Conservation (phyloP, 2,329 filamentous ascomycete genomes). For the Aspergillus viridinutans region DNA sequence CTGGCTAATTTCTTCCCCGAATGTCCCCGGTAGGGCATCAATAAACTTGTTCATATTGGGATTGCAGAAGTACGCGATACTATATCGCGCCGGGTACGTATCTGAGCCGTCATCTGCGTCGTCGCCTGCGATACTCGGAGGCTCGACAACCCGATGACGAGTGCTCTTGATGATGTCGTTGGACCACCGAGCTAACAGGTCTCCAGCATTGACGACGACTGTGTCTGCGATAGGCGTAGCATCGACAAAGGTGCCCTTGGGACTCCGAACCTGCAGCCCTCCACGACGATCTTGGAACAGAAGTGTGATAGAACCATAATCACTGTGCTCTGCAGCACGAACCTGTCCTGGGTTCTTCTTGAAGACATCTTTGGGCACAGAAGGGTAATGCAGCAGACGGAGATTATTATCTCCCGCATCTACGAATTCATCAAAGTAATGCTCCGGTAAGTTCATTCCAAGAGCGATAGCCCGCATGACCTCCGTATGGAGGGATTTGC, state of each 20-base stretch:
- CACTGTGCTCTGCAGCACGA: slow-evolving; percentile 72
- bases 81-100: slow-evolving; percentile 71
- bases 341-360: slow-evolving; percentile 64
- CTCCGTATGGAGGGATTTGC: slow-evolving; percentile 68
- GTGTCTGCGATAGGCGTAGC: slow-evolving; percentile 77
- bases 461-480: slow-evolving; percentile 82
- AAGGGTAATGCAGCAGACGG: slow-evolving; percentile 72
- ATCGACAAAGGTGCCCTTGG: slow-evolving; percentile 73
- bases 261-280: slow-evolving; percentile 61
- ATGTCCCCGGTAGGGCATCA: slow-evolving; percentile 78
- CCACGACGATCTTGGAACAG: slow-evolving; percentile 55
- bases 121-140: slow-evolving; percentile 54
- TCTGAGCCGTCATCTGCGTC: slow-evolving; percentile 32
- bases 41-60: slow-evolving; percentile 73
- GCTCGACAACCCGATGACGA: slow-evolving; percentile 84
- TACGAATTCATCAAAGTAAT: slow-evolving; percentile 73
- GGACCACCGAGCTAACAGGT: slow-evolving; percentile 80
- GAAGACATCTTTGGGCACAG: slow-evolving; percentile 63
- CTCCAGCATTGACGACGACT: slow-evolving; percentile 84
- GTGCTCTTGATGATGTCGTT: slow-evolving; percentile 91
- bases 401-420: slow-evolving; percentile 67
- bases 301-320: slow-evolving; percentile 54
- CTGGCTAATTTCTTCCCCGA: slow-evolving; percentile 48
- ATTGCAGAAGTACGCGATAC: slow-evolving; percentile 90
- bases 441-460: slow-evolving; percentile 67